These are phyloP conservation scores for Schwanniomyces occidentalis DNA, from an alignment of 805 yeast species.

Conservation along the genomic window DNA sequence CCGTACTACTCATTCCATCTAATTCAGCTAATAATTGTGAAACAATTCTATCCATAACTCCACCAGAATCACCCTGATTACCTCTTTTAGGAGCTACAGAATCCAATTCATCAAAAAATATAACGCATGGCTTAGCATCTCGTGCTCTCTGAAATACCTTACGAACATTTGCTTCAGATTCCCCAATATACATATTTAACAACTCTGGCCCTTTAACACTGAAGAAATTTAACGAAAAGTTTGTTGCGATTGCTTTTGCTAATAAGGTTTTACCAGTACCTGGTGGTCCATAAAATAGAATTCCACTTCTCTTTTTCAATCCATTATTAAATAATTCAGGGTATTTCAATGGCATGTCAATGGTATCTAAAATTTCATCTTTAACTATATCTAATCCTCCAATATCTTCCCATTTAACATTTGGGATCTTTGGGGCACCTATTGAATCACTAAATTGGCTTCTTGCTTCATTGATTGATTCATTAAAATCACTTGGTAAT, in stretches of 20 bases:
- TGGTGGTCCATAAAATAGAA: constrained; percentile 95
- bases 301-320: constrained; percentile 90
- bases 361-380: constrained; percentile 90
- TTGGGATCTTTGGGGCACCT: constrained; percentile 95
- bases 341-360: constrained; percentile 91
- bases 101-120: constrained; percentile 95
- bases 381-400: constrained; percentile 93
- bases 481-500: constrained; percentile 61
- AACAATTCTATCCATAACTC: constrained; percentile 98
- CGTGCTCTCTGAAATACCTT: constrained; percentile 91
- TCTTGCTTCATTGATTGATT: constrained; percentile 77
- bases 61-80: constrained; percentile 98
- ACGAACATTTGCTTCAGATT: constrained; percentile 95
- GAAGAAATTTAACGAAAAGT: constrained; percentile 90
- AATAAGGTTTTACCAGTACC: constrained; percentile 96
- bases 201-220: constrained; percentile 97
- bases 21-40: constrained; percentile 92
- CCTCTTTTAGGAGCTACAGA: constrained; percentile 99
- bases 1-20: constrained; percentile 92
- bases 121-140: constrained; percentile 97
- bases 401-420: constrained; percentile 95
- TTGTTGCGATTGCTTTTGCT: constrained; percentile 97
- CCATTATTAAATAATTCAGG: constrained; percentile 90
- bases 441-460: constrained; percentile 89
- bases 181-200: constrained; percentile 97